phyloP scores from a whole-genome alignment of 176 grass and related monocot genomes.

The Olyra latifolia region DNA sequence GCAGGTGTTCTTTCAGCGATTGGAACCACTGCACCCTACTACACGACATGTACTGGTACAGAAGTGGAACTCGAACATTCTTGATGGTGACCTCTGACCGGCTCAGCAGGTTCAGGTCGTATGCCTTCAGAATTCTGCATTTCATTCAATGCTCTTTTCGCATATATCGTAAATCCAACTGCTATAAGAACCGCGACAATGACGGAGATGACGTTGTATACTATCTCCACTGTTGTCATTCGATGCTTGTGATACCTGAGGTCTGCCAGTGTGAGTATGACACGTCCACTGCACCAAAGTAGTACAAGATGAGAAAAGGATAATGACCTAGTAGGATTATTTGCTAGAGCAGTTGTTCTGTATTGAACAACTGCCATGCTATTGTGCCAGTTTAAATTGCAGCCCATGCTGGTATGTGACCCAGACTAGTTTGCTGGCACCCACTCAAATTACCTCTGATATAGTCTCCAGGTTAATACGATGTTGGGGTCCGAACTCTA shows the following conservation, averaged over 20 bases:
- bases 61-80: constrained; percentile 39
- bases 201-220: constrained; percentile 72
- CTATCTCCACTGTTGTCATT: constrained; percentile 82
- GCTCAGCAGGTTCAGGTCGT: background rate
- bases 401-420: background rate
- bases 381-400: background rate
- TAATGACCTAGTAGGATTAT: background rate
- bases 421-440: background rate
- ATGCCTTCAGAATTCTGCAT: constrained; percentile 39
- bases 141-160: constrained; percentile 62
- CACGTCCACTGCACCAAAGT: constrained; percentile 61
- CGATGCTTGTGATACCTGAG: constrained; percentile 66
- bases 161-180: constrained; percentile 72
- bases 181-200: constrained; percentile 48
- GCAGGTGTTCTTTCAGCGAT: background rate
- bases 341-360: background rate
- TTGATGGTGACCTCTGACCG: constrained; percentile 39
- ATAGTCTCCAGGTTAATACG: background rate
- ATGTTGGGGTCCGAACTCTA: background rate
- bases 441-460: background rate
- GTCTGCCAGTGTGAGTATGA: constrained; percentile 74
- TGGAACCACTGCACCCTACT: constrained; percentile 7
- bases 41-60: constrained; percentile 46
- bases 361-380: background rate
- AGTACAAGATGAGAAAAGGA: background rate